phyloP scores from a whole-genome alignment of 768 basidiomycete species.

The Rhodotorula babjevae region DNA sequence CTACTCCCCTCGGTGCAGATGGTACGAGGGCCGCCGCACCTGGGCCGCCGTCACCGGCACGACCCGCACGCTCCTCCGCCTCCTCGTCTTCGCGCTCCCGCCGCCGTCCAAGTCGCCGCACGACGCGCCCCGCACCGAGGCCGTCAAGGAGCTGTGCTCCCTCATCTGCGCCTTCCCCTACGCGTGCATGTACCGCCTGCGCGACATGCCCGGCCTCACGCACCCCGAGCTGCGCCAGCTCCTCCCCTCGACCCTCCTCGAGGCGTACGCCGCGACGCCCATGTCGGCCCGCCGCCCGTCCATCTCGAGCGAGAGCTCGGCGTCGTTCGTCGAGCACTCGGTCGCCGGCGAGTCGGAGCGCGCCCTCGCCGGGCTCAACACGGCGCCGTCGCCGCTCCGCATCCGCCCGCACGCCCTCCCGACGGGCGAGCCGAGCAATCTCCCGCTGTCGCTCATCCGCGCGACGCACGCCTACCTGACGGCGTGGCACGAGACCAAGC shows the following conservation, averaged over 20 bases:
- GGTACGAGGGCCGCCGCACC: slow-evolving; percentile 35
- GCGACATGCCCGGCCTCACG: slow-evolving; percentile 22
- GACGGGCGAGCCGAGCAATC: slow-evolving; percentile 25
- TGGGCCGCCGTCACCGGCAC: slow-evolving; percentile 28
- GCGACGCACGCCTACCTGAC: slow-evolving; percentile 26
- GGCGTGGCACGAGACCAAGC: slow-evolving; percentile 14
- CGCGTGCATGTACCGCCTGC: slow-evolving; percentile 35
- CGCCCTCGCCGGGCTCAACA: slow-evolving; percentile 24
- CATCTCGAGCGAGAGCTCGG: slow-evolving; percentile 1
- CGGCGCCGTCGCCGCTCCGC: slow-evolving; percentile 1
- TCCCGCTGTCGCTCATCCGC: slow-evolving; percentile 32
- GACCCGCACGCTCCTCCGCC: slow-evolving; percentile 30
- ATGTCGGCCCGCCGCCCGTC: slow-evolving; percentile 4
- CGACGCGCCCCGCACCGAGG: background rate
- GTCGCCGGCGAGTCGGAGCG: slow-evolving; percentile 20
- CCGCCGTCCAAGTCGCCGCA: slow-evolving; percentile 4
- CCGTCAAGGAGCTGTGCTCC: slow-evolving; percentile 12
- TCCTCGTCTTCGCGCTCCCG: slow-evolving; percentile 28
- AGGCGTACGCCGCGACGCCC: slow-evolving; percentile 11
- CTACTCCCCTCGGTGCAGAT: background rate
- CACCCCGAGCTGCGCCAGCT: slow-evolving; percentile 20
- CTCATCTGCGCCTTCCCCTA: slow-evolving; percentile 34
- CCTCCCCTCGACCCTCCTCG: slow-evolving; percentile 23
- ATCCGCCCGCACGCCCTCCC: slow-evolving; percentile 11
- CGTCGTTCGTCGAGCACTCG: slow-evolving; percentile 28